phyloP scores from a whole-genome alignment of 1,139 yeast species.

The Pichia sp. region DNA sequence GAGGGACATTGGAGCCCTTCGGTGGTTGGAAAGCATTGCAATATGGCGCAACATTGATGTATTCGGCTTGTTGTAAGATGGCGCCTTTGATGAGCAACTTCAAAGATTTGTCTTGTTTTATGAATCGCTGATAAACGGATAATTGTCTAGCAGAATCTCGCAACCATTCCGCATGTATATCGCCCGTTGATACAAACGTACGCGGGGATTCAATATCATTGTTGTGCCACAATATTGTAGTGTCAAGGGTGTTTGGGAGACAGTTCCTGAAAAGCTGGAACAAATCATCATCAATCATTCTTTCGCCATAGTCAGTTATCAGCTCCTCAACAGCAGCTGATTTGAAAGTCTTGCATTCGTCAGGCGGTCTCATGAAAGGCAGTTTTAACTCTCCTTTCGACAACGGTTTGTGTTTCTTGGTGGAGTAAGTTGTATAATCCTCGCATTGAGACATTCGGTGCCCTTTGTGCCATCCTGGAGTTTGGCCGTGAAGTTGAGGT shows the following conservation, averaged over 20 bases:
- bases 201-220: slow-evolving; percentile 29
- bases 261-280: slow-evolving; percentile 75
- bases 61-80: slow-evolving; percentile 68
- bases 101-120: slow-evolving; percentile 43
- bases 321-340: slow-evolving; percentile 59
- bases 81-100: slow-evolving; percentile 63
- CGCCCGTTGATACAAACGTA: slow-evolving; percentile 81
- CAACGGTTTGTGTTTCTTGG: slow-evolving; percentile 40
- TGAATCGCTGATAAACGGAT: slow-evolving; percentile 63
- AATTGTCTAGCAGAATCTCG: slow-evolving; percentile 83
- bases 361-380: slow-evolving; percentile 73
- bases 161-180: slow-evolving; percentile 85
- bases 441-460: background rate
- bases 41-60: slow-evolving; percentile 58
- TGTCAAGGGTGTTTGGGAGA: slow-evolving; percentile 82
- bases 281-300: slow-evolving; percentile 55
- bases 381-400: slow-evolving; percentile 41
- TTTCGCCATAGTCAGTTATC: slow-evolving; percentile 43
- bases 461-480: background rate
- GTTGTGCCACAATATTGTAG: slow-evolving; percentile 76
- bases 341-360: slow-evolving; percentile 63
- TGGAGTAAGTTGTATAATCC: slow-evolving; percentile 33
- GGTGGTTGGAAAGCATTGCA: slow-evolving; percentile 95
- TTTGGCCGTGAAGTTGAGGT: background rate
- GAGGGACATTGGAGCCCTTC: slow-evolving; percentile 39